Evolutionary conservation across 345 rosid species (phyloP), one percentile per base, ranked within the genome.

Genomic region (Litchi chinensis): DNA sequence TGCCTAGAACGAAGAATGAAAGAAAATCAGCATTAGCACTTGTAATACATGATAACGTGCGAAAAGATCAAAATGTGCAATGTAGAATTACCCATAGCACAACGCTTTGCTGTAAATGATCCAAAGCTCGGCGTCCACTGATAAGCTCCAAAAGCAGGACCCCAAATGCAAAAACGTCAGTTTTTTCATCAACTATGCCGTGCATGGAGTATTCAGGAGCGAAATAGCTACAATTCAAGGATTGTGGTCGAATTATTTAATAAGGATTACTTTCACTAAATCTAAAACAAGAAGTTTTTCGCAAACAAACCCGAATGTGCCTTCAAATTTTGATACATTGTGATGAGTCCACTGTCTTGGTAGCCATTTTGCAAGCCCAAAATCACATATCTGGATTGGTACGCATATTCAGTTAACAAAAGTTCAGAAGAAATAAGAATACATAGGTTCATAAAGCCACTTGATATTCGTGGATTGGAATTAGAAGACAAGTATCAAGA

Each of bases 191-290:
- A 0, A 95, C 95, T 66, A 95, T 84, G 60, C 99, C 99, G 0
- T 95, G 93, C 98, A 93, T 93, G 83, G 90, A 88, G 88, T 95
- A 95, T 73, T 95, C 98, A 0, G 98, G 98, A 63, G 98, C 98
- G 77, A 95, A 93, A 84, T 93, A 95, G 76, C 98, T 95, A 80
- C 85, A 83, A 21, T 65, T 78, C 68, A 43, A 74, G 46, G 65
- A 70, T 46, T 44, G 44, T 24, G 28, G 57, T 71, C 28, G 65
- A 11, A 65, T 84, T 26, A 8, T 64, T 19, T 26, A 65, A 37
- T 6, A 60, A 18, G 11, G 40, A 46, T 5, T 16, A 56, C 5
- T 32, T 60, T 41, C 1, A 40, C 19, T 22, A 62, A 76, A 52
- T 48, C 21, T 11, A 65, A 65, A 44, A 37, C 40, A 69, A 79